Conservation (phyloP, 371 early-diverging fungal species). For the Parasitella parasitica region DNA sequence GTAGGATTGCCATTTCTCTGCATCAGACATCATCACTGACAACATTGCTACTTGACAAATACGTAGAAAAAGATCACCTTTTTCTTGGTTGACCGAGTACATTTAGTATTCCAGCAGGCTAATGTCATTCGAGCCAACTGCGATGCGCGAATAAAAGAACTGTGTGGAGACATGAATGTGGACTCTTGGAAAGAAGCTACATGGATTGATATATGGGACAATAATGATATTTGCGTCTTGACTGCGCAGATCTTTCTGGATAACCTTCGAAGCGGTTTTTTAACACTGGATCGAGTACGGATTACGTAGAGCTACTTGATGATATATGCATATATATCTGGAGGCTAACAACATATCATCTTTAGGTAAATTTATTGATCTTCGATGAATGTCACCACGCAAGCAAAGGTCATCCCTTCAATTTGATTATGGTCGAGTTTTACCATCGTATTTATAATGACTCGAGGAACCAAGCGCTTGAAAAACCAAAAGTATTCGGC, state of each 20-base stretch:
- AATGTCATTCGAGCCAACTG: conserved; percentile 64
- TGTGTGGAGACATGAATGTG: conserved; percentile 65
- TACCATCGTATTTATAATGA: conserved; percentile 47
- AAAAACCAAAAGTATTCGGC: conserved; percentile 77
- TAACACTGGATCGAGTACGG: conserved; percentile 44
- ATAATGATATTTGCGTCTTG: conserved; percentile 73
- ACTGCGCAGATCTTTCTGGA: conserved; percentile 82
- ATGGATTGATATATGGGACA: conserved; percentile 57
- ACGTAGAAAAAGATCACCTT: conserved; percentile 49
- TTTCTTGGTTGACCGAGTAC: conserved; percentile 81
- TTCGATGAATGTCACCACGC: conserved; percentile 95
- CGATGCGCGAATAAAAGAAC: conserved; percentile 53
- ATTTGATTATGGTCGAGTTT: conserved; percentile 78
- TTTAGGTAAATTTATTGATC: conserved; percentile 71
- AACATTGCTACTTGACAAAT: not conserved
- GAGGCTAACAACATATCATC: not conserved
- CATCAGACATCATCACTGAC: not conserved
- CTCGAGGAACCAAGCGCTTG: conserved; percentile 26
- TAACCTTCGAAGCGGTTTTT: conserved; percentile 63
- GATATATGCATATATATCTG: not conserved
- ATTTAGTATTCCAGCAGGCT: conserved; percentile 82
- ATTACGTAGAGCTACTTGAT: too few relatives aligned
- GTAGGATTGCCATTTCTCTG: not conserved
- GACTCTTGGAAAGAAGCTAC: conserved; percentile 52
- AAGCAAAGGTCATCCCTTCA: conserved; percentile 77